Evolutionary conservation across 73 alveolate species (phyloP).

Genomic region (Tetrahymena thermophila): DNA sequence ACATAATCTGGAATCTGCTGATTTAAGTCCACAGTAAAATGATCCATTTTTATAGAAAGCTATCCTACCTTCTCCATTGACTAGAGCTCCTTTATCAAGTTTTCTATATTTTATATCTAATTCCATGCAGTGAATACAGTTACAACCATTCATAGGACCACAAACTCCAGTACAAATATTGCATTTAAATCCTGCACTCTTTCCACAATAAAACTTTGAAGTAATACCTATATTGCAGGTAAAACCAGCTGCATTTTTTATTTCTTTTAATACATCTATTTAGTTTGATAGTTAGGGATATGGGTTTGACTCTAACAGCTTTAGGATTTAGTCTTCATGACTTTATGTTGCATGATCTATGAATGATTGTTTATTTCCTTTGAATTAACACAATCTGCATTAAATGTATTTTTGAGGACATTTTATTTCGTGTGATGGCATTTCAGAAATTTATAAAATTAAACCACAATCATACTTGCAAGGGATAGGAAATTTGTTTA

Average conservation of each 20-base stretch:
- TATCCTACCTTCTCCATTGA: background rate
- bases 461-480: background rate
- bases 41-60: background rate
- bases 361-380: background rate
- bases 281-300: background rate
- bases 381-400: background rate
- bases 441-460: background rate
- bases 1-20: background rate
- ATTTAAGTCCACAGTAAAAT: background rate
- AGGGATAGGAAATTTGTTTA: background rate
- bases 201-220: background rate
- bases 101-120: background rate
- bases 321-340: background rate
- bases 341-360: background rate
- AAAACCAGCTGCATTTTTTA: background rate
- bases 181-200: background rate
- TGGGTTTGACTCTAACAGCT: background rate
- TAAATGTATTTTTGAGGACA: background rate
- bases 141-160: background rate
- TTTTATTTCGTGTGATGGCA: background rate
- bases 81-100: background rate
- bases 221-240: background rate
- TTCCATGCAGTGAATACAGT: background rate
- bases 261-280: background rate
- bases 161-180: background rate